A percentile compares a stretch with the other conserved stretches of the same genome.
phyloP scores from a whole-genome alignment of 2,329 filamentous ascomycete genomes.

The Conoideocrella luteorostrata region DNA sequence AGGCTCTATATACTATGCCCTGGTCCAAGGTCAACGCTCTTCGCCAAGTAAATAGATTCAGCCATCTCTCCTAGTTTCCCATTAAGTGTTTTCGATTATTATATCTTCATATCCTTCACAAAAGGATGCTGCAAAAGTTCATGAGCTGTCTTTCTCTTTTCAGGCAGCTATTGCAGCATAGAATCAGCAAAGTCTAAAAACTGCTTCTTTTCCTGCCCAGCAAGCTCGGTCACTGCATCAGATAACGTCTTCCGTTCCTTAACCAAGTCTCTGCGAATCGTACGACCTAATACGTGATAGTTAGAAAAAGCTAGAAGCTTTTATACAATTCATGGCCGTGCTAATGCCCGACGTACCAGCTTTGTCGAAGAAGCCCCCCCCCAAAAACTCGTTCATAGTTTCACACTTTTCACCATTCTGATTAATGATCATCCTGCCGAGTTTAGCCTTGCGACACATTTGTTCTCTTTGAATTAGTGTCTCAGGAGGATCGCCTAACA shows the following conservation, averaged over 20 bases:
- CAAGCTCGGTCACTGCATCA: conserved; percentile 14
- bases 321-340: no score
- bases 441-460: conserved; percentile 9
- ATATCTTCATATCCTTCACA: no score
- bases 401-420: conserved; percentile 6
- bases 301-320: background rate
- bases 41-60: no score
- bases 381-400: conserved; percentile 18
- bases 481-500: conserved; percentile 13
- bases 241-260: conserved; percentile 4
- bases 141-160: conserved; percentile 17
- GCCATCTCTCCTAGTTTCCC: no score
- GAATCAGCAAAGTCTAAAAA: conserved; percentile 17
- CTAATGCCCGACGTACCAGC: conserved; percentile 7
- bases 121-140: conserved; percentile 18
- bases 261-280: conserved; percentile 12
- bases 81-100: no score
- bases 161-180: conserved; percentile 21
- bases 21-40: no score
- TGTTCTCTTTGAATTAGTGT: conserved; percentile 13
- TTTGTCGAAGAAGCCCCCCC: conserved; percentile 15
- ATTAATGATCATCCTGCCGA: conserved; percentile 3
- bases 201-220: conserved; percentile 14
- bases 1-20: no score
- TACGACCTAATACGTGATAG: conserved; percentile 5